Evolutionary conservation across 2,329 filamentous ascomycete species (phyloP).

Genomic region (Colletotrichum horii): DNA sequence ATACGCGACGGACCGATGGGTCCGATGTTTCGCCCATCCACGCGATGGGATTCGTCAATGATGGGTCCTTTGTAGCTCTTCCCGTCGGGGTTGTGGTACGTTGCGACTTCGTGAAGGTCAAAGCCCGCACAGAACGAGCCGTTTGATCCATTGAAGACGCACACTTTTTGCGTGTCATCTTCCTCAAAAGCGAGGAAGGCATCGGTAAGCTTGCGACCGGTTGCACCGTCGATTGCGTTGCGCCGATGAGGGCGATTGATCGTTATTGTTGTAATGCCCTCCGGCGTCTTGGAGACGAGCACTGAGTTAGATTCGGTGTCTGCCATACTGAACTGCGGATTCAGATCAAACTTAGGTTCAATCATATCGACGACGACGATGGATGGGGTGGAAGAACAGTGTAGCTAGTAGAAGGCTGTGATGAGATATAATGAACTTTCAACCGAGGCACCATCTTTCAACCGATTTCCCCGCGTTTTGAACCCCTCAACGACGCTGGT

Average conservation of each 20-base stretch:
- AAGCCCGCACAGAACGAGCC: conserved; percentile 59
- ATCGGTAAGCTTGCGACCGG: conserved; percentile 50
- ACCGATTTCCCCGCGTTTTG: not conserved
- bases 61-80: not conserved
- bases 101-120: conserved; percentile 53
- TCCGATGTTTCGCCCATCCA: conserved; percentile 33
- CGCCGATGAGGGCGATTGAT: conserved; percentile 54
- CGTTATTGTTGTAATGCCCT: conserved; percentile 60
- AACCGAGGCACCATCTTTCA: not conserved
- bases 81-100: not conserved
- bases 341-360: not conserved
- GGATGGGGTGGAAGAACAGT: not conserved
- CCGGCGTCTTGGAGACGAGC: conserved; percentile 23
- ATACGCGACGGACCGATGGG: conserved; percentile 60
- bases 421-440: not conserved
- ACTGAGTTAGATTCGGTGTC: not conserved
- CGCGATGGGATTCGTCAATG: conserved; percentile 12
- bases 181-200: conserved; percentile 55
- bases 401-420: not conserved
- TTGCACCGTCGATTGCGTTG: conserved; percentile 57
- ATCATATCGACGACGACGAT: not conserved
- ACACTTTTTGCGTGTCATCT: conserved; percentile 55
- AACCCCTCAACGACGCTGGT: not conserved
- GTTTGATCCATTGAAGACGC: conserved; percentile 50
- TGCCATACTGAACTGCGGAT: not conserved